A percentile compares a stretch with the other conserved stretches of the same genome.
Conservation (phyloP, 768 basidiomycete species). For the Pisolithus albus region DNA sequence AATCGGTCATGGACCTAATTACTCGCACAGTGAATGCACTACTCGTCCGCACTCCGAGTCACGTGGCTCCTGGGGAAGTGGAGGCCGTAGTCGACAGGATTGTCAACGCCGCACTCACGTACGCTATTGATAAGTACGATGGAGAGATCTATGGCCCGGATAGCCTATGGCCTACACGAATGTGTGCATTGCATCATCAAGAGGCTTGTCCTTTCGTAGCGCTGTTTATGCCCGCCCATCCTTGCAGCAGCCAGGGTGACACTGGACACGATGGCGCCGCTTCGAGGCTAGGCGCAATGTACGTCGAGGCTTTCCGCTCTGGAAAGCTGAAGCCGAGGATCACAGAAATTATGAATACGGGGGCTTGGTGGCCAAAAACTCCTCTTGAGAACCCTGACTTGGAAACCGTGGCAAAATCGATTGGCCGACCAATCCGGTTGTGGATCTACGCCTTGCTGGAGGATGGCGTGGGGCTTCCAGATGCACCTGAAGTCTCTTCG, state of each 20-base stretch:
- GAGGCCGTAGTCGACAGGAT: conserved; percentile 60
- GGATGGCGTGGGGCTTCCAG: conserved; percentile 56
- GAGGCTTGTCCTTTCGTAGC: conserved; percentile 50
- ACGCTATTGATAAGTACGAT: conserved; percentile 60
- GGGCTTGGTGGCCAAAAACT: conserved; percentile 62
- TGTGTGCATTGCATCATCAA: conserved; percentile 57
- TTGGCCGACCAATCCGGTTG: conserved; percentile 54
- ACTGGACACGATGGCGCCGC: conserved; percentile 16
- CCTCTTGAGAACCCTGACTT: conserved; percentile 75
- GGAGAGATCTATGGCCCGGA: conserved; percentile 32
- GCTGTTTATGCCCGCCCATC: conserved; percentile 41
- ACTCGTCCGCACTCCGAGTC: conserved; percentile 41
- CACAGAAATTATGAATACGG: conserved; percentile 54
- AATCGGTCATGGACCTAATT: conserved; percentile 73
- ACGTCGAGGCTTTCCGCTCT: conserved; percentile 56
- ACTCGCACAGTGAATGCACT: conserved; percentile 58
- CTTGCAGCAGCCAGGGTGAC: background rate
- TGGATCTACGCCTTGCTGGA: conserved; percentile 68
- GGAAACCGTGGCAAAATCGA: conserved; percentile 56
- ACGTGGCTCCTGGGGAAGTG: conserved; percentile 54
- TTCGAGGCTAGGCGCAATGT: conserved; percentile 38
- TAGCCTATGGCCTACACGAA: conserved; percentile 47
- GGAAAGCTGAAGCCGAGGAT: conserved; percentile 52
- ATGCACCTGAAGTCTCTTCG: conserved; percentile 9
- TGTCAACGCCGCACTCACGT: conserved; percentile 69